Evolutionary conservation across 2,329 filamentous ascomycete species (phyloP), one percentile per base, ranked within the genome.

Genomic region (Metarhizium humberi): DNA sequence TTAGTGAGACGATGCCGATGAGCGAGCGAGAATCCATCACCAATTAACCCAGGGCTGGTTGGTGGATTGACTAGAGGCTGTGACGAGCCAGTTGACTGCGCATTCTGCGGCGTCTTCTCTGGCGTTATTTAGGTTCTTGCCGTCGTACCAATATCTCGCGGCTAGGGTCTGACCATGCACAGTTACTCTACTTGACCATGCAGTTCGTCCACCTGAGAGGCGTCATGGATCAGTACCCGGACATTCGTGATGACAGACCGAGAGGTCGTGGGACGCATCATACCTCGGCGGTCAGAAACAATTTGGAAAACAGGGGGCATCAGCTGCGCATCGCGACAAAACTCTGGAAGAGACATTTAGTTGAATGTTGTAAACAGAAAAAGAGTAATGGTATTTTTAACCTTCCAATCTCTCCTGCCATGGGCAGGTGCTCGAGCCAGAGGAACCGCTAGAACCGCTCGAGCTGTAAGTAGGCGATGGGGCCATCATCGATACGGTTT

Each of bases 61-160:
- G 10, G 60, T 61, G 43, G 66, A 67, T 45, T 53, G 60, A 20
- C 54, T 50, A 13, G 59, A 70, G 50, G 72, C 73, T 51, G 68
- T 68, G 55, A 61, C 72, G 54, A 88, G 70, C 71, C 78, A 80
- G 65, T 77, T 80, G 58, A 88, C 70, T 30, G 90, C 90, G 58
- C 87, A 80, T 72, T 96, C 90, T 60, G 91, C 90, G n/a, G 90
- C 91, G 68, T 96, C 91, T 71, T 96, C 91, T 72, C 84, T 86
- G 56, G 90, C 90, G 66, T 95, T 95, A 76, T 92, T 84, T 70
- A 92, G 78, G 67, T 90, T 90, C 68, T 90, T 84, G 58, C 90
- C 90, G 70, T 95, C 91, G 72, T 95, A 96, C 90, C 90, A 96
- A 73, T 84, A 95, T 59, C 90, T 82, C 50, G 90, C 90, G n/a